Base-by-base conservation (phyloP, 176 grass and related monocot species). In the Eragrostis curvula region DNA sequence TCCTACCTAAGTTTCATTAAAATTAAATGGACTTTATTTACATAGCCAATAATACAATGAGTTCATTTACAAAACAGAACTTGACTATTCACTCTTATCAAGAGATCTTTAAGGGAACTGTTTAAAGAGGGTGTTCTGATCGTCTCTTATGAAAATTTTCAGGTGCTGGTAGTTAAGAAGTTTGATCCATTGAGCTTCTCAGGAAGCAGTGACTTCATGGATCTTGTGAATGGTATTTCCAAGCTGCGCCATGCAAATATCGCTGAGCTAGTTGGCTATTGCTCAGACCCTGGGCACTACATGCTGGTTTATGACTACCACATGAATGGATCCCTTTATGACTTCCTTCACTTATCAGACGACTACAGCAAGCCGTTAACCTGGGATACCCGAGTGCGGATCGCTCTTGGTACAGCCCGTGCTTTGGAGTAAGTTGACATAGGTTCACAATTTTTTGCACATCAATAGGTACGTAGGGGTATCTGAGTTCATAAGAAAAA, bases 361-460 rank as follows among this genome's bases (percentile, higher is more conserved):
- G 93, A 91, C 12, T 98, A 98, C 88, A 99, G 96, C 87, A 93
- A 47, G 59, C 96, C 93, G n/a, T 87, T 99, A 40, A 99, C 96
- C 75, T 99, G 96, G 96, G 96, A 98, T 36, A 98, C 96, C 59
- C 90, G 96, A 68, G 85, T 98, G 29, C 88, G 87, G 63, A 98
- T 98, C 59, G 96, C 96, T 82, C 68, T 93, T 39, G 93, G 96
- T 69, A 98, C 88, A 74, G 96, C 96, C 77, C 77, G 80, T 25
- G 96, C 96, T 82, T 77, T 98, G 82, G 93, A 98, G 96, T 98
- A 95, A 95, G 90, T 93, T 81, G 41, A 39, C 53, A 49, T 82
- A 68, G 15, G n/a, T 68, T 13, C 7, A 64, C 8, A 45, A 42
- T 61, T 73, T 45, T 47, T 12, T 88, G 30, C 15, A 43, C 48